Evolutionary conservation across 345 rosid species (phyloP), one percentile per base, ranked within the genome.

Genomic region (Eucalyptus cladocalyx): DNA sequence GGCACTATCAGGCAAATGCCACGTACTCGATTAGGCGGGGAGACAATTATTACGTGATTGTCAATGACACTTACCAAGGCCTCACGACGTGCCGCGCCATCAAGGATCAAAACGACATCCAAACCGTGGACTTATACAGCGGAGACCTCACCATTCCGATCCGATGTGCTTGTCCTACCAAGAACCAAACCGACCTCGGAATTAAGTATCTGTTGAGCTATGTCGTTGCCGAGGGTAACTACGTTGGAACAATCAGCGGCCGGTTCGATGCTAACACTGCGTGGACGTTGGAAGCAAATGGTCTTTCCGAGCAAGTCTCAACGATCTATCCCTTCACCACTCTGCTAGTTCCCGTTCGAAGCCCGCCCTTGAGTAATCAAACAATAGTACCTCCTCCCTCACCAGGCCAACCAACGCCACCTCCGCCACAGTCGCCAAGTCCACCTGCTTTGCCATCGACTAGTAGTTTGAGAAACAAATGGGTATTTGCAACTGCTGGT

Each of bases 161-260:
- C 45, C 91, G 96, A 89, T 95, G 96, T 87, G 97, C 95, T 89
- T 96, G 97, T 94, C 97, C 96, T 40, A 93, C 95, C 26, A 93
- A 88, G 87, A 94, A 93, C 86, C 97, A 95, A 56, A 91, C 90
- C 8, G 54, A 69, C 65, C 87, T 24, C 30, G 91, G 94, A 5
- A 87, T 93, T 9, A 90, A 90, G 10, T 95, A 92, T 89, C 91
- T 95, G 3, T 65, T 94, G 87, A 96, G 93, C 92, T 96, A 94
- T 85, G 58, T 89, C 11, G 89, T 93, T 9, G 92, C 87, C 40
- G 40, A 53, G 81, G 93, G 92, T 32, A 93, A 96, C 47, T 3
- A 5, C 0, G 91, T 95, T 19, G 43, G 56, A 6, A 14, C 67
- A 23, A 91, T 95, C 62, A 90, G 94, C 88, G 34, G 60, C 34